phyloP scores from a whole-genome alignment of 2,329 filamentous ascomycete genomes.

The Dactylellina haptotyla region DNA sequence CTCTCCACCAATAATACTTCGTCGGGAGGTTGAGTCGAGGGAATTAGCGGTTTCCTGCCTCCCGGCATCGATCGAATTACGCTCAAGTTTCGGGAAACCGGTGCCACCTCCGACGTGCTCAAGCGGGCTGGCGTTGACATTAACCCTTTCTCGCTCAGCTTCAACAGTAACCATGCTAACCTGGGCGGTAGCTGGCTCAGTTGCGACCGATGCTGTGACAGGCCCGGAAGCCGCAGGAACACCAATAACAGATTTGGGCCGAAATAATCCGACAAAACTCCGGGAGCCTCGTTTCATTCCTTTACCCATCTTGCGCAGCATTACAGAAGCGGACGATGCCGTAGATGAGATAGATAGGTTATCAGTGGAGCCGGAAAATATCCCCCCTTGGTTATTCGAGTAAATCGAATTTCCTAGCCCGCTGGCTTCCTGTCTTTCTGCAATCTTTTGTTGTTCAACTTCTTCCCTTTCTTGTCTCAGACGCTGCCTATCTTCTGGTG shows the following conservation, averaged over 20 bases:
- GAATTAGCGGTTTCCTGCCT: conserved; percentile 54
- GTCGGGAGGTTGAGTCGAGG: conserved; percentile 69
- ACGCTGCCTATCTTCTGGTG: conserved; percentile 60
- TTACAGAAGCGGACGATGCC: conserved; percentile 87
- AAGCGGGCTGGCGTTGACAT: conserved; percentile 76
- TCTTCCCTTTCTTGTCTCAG: conserved; percentile 68
- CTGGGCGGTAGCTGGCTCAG: conserved; percentile 77
- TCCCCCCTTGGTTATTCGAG: conserved; percentile 76
- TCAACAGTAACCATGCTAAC: conserved; percentile 97
- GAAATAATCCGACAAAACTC: conserved; percentile 91
- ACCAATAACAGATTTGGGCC: conserved; percentile 90
- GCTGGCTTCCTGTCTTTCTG: conserved; percentile 87
- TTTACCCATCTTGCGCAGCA: conserved; percentile 98
- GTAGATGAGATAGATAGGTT: conserved; percentile 92
- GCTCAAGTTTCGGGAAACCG: conserved; percentile 84
- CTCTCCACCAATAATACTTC: conserved; percentile 91
- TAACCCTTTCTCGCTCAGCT: conserved; percentile 85
- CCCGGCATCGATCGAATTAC: conserved; percentile 77
- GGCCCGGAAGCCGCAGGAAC: conserved; percentile 76
- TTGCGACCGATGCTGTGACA: conserved; percentile 62
- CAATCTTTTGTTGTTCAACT: conserved; percentile 89
- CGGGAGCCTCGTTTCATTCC: conserved; percentile 95
- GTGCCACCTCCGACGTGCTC: conserved; percentile 77
- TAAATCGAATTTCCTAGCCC: conserved; percentile 96
- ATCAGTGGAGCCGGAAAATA: conserved; percentile 91